Conservation (phyloP, 257 asterid species). For the Ilex aquifolium region DNA sequence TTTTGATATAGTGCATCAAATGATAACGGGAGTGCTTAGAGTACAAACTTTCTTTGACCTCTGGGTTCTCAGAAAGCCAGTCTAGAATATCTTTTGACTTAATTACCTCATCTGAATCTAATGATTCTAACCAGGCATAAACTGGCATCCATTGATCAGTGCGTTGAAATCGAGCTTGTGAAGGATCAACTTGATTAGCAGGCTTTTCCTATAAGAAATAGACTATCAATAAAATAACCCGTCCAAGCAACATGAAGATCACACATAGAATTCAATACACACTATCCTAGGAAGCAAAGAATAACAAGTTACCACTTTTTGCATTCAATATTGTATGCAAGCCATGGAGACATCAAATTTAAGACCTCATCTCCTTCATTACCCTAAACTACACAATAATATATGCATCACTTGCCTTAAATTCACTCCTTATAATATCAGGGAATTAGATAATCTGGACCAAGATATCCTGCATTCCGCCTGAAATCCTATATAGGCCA, state of each 20-base stretch:
- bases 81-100: slow-evolving; percentile 76
- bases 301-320: background rate
- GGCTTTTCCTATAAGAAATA: slow-evolving; percentile 23
- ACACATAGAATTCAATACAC: background rate
- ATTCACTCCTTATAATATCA: background rate
- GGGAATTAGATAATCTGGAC: background rate
- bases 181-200: slow-evolving; percentile 36
- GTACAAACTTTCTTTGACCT: slow-evolving; percentile 66
- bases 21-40: slow-evolving; percentile 90
- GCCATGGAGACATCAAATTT: background rate
- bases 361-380: too few species aligned
- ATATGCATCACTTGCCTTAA: background rate
- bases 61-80: slow-evolving; percentile 74
- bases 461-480: background rate
- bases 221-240: background rate
- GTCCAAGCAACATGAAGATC: background rate
- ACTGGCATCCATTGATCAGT: slow-evolving; percentile 97
- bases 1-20: slow-evolving; percentile 85
- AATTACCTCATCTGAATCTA: slow-evolving; percentile 70
- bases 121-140: slow-evolving; percentile 80
- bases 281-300: background rate
- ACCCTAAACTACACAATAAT: too few species aligned
- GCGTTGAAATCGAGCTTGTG: slow-evolving; percentile 68
- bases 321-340: background rate
- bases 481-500: background rate